phyloP scores from a whole-genome alignment of 2,329 filamentous ascomycete genomes.

The Neonectria faginata region DNA sequence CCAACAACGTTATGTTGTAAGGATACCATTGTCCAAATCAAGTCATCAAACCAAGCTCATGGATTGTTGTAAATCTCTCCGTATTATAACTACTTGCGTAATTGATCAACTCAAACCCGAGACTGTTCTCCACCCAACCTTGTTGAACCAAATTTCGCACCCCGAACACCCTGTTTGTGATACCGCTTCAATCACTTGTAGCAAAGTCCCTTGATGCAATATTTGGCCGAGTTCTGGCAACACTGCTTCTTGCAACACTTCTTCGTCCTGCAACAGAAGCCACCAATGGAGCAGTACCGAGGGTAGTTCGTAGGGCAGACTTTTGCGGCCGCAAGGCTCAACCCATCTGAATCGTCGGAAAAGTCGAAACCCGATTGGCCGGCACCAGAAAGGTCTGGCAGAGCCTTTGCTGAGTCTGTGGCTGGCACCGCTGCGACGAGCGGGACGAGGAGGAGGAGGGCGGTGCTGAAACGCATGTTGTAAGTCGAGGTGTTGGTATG shows the following conservation, averaged over 20 bases:
- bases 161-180: no score
- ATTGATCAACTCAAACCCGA: neutral
- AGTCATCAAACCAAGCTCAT: no score
- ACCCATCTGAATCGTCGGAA: neutral
- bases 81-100: neutral
- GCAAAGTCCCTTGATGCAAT: neutral
- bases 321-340: neutral
- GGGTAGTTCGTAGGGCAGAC: neutral
- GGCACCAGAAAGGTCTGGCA: neutral
- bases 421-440: neutral
- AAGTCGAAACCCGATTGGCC: neutral
- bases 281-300: neutral
- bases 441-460: neutral
- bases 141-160: no score
- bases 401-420: neutral
- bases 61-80: neutral
- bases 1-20: no score
- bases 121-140: no score
- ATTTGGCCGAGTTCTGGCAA: neutral
- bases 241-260: slow-evolving; percentile 6
- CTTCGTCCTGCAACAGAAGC: neutral
- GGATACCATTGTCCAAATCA: no score
- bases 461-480: neutral
- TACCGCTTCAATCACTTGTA: neutral
- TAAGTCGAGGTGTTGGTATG: neutral